These are phyloP conservation scores for Cucumis sativus DNA, from an alignment of 306 rosid species.

Conservation along the genomic window Cucumber_9930_V3 NC_026661.2:14835001-14835500, in stretches of 20 bases:
- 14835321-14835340: background rate
- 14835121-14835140: background rate
- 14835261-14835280: background rate
- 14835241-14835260: background rate
- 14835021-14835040: background rate
- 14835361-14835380: too few species aligned
- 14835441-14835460: background rate
- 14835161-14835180: background rate
- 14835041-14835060: background rate
- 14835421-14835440: too few species aligned
- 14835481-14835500: background rate
- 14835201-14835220: background rate
- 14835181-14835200: background rate
- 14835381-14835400: too few species aligned
- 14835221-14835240: background rate
- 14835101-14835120: background rate
- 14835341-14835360: too few species aligned
- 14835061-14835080: background rate
- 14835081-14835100: background rate
- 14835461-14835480: background rate
- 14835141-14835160: background rate
- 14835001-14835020: background rate
- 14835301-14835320: background rate
- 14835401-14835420: background rate
- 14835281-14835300: background rate